Evolutionary conservation across 345 rosid species (phyloP).

Genomic region (Eucalyptus tenuipes): DNA sequence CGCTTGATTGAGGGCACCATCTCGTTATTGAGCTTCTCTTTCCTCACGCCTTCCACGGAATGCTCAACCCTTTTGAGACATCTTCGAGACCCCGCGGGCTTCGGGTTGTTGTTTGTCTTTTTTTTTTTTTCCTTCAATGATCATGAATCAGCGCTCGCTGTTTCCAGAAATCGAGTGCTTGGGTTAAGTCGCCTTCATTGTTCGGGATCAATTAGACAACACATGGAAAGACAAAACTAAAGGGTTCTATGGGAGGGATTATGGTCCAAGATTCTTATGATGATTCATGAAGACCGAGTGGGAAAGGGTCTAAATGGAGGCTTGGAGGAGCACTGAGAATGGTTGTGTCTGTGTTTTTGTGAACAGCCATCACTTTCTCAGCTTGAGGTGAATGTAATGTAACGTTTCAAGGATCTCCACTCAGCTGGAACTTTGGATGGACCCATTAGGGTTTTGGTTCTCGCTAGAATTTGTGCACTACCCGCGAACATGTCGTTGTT

Average conservation of each 20-base stretch:
- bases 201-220: background rate
- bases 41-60: conserved; percentile 1
- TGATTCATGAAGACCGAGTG: background rate
- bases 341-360: background rate
- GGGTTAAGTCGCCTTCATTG: background rate
- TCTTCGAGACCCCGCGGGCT: background rate
- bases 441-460: background rate
- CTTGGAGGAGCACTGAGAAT: background rate
- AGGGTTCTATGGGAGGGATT: background rate
- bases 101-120: background rate
- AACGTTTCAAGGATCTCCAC: background rate
- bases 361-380: background rate
- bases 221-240: background rate
- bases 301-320: background rate
- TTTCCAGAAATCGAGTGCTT: background rate
- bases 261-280: background rate
- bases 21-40: background rate
- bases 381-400: background rate
- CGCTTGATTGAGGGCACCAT: background rate
- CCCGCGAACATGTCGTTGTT: background rate
- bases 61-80: conserved; percentile 17
- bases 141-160: background rate
- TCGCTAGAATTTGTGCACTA: background rate
- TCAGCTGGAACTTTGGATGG: background rate
- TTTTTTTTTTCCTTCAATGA: background rate